Evolutionary conservation across 352 stramenopile genomes (phyloP).

Genomic region (Halophytophthora batemanensis): DNA sequence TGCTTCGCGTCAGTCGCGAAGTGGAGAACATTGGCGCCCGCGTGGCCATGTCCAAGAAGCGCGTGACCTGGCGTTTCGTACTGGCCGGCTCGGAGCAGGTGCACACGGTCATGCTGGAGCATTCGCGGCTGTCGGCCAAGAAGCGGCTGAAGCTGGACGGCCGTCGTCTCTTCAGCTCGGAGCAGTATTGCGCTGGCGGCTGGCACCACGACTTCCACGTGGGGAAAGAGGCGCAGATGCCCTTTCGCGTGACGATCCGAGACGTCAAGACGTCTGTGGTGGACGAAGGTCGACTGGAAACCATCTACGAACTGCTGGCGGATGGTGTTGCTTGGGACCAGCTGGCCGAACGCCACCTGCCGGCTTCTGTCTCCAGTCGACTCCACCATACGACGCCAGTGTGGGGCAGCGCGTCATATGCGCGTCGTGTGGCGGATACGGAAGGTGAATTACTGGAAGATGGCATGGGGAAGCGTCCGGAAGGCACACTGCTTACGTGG

Average conservation of each 20-base stretch:
- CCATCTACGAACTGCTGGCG: constrained; percentile 68
- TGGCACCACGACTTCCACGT: constrained; percentile 81
- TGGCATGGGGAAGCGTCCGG: constrained; percentile 32
- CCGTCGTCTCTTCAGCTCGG: constrained; percentile 62
- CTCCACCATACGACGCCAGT: constrained; percentile 37
- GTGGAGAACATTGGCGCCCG: constrained; percentile 83
- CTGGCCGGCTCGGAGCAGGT: constrained; percentile 70
- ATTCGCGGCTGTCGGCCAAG: constrained; percentile 80
- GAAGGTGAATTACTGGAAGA: constrained; percentile 40
- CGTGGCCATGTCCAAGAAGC: constrained; percentile 82
- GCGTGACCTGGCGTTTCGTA: constrained; percentile 83
- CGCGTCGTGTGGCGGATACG: constrained; percentile 61
- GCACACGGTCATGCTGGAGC: constrained; percentile 82
- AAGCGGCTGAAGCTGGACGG: constrained; percentile 82
- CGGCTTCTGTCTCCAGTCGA: constrained; percentile 19
- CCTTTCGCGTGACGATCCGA: constrained; percentile 70
- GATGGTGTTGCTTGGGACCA: constrained; percentile 67
- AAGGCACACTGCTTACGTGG: constrained; percentile 58
- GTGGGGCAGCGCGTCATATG: constrained; percentile 81
- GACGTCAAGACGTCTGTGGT: constrained; percentile 74
- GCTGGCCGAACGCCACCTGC: constrained; percentile 52
- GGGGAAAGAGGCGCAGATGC: constrained; percentile 25
- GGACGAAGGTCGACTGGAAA: constrained; percentile 61
- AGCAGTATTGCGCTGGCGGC: constrained; percentile 65
- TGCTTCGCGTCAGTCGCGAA: constrained; percentile 65